Base-by-base conservation (phyloP, 148 eudicot genomes). In the Camellia lanceoleosa region DNA sequence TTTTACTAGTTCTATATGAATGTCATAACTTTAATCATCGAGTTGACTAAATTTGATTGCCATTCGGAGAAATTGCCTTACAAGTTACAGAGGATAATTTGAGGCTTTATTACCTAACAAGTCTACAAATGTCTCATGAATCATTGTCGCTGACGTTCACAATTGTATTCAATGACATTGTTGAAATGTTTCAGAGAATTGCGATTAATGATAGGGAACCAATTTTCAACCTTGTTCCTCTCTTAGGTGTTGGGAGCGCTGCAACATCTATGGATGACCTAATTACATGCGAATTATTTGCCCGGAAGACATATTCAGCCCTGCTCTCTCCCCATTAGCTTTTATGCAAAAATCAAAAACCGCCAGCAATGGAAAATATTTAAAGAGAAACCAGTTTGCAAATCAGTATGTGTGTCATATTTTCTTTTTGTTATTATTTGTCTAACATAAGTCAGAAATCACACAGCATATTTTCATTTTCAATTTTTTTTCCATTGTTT, bases 161-260 rank as follows among this genome's bases (percentile, higher is more conserved):
- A 61, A 73, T 49, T 30, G 86, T 83, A 43, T 89, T 93, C 74
- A 58, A 74, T 72, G 92, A 90, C 78, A 84, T 92, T 80, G 87
- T 85, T 15, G 83, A 89, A 78, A 80, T 87, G 60, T 87, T 83
- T 69, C 83, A 77, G n/a, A 78, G 78, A 47, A 65, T 80, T 51
- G 75, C 79, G 43, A 71, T 73, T 7, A 49, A 81, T 51, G 30
- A 75, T 30, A 30, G 38, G 38, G 38, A 30, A 18, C 94, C 94
- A 18, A 78, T 88, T 9, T 93, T 96, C 86, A 96, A 83, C 87
- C 87, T 93, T 6, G 84, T 96, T 63, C 99, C 99, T n/a, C 94
- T 93, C 68, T 79, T 91, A 20, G 95, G 89, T 20, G 85, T 91
- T 58, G 98, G 99, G 75, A 88, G 80, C 65, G 88, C 90, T 3